Percentiles rank a stretch among this genome's conserved stretches.
Evolutionary conservation across 441 rosid species (phyloP).

Genomic region (Pelargonium australe): DNA sequence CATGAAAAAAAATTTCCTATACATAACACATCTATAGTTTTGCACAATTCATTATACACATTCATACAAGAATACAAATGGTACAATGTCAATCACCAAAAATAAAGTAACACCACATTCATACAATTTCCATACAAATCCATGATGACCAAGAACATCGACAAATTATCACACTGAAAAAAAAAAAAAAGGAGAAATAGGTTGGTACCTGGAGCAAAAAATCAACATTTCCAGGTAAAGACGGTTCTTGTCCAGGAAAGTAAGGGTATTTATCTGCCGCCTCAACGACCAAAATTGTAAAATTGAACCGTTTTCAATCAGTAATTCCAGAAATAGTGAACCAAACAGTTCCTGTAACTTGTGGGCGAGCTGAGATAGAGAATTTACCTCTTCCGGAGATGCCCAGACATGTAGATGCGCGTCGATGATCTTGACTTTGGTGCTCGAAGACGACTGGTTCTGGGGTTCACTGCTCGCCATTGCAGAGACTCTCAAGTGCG

Average conservation of each 20-base stretch:
- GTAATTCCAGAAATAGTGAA: not conserved
- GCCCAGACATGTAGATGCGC: conserved; percentile 94
- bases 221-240: conserved; percentile 63
- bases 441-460: conserved; percentile 20
- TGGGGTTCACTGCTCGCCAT: conserved; percentile 36
- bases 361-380: not conserved
- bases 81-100: not conserved
- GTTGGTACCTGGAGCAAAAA: conserved; percentile 72
- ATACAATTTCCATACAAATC: not conserved
- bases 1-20: too few species aligned
- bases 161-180: not conserved
- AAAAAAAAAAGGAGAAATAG: not conserved
- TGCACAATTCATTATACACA: too few species aligned
- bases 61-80: not conserved
- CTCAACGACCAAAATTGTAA: conserved; percentile 24
- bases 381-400: conserved; percentile 70
- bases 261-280: conserved; percentile 64
- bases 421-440: conserved; percentile 46
- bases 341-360: conserved; percentile 2
- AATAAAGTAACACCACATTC: too few species aligned
- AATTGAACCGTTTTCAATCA: not conserved
- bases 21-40: too few species aligned
- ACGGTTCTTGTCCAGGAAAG: conserved; percentile 90
- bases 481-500: conserved; percentile 18
- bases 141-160: not conserved